Base-by-base conservation (phyloP, 805 yeast genomes). In the Metschnikowia reukaufii region DNA sequence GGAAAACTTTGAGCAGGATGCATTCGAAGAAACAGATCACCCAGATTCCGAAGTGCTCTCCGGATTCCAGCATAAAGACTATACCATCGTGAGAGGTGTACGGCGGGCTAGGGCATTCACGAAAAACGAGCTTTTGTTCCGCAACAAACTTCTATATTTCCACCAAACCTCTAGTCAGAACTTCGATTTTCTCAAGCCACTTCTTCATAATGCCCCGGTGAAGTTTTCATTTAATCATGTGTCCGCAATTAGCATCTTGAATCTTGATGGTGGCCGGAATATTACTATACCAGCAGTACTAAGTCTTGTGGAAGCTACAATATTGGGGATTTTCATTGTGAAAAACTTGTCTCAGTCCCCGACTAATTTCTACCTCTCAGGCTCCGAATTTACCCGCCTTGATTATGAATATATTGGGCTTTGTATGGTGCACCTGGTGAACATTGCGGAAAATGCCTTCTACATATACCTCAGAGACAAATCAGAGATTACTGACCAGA, bases 401-500 rank as follows among this genome's bases (percentile, higher is more conserved):
- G 42, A 44, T 15, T 21, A 35, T 12, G 46, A 55, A 2, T 81
- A 77, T 50, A 53, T 73, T 16, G 84, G 87, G 0, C 63, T 85
- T 29, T 82, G 78, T 1, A 67, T 88, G 40, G 71, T 88, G 0
- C 96, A 89, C 58, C 84, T 92, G 1, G 64, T 88, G 10, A 76
- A 83, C 53, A 47, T 51, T 0, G 47, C 50, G 0, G 57, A 64
- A 1, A 58, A 67, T 8, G 51, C 66, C 13, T 56, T 86, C 36
- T 82, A 85, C 47, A 42, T 88, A 1, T 82, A 86, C 55, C 66
- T 85, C 0, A 89, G 88, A 0, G 59, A 59, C 4, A 62, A 47
- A 27, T 34, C 19, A 8, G 6, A 57, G 1, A 56, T 41, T 6
- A 59, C 50, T 49, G 45, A 46, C 13, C 19, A 29, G 10, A 38